Conservation (phyloP, 2,329 filamentous ascomycete species). For the Ceratocystis alfenasii region DNA sequence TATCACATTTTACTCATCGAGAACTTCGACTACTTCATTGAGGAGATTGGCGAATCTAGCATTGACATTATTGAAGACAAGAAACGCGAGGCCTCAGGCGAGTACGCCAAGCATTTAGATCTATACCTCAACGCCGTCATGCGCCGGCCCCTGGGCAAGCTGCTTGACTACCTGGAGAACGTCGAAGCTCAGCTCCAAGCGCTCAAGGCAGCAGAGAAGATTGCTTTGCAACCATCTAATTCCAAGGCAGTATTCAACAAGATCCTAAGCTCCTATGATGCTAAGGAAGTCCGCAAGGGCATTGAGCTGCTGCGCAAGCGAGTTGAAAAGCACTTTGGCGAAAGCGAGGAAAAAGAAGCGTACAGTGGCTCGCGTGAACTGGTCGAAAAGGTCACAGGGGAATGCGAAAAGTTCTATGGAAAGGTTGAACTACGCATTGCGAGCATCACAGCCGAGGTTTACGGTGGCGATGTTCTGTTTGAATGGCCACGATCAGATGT, state of each 20-base stretch:
- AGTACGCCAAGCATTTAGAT: conserved; percentile 76
- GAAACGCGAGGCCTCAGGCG: conserved; percentile 63
- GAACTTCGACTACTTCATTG: conserved; percentile 96
- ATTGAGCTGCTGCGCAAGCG: conserved; percentile 79
- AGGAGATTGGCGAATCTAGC: conserved; percentile 64
- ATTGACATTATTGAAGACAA: conserved; percentile 72
- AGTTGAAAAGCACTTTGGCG: conserved; percentile 94
- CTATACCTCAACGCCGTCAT: conserved; percentile 83
- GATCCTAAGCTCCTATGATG: conserved; percentile 65
- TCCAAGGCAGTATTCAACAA: conserved; percentile 77
- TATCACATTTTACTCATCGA: conserved; percentile 96
- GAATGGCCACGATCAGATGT: conserved; percentile 56
- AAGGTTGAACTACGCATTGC: conserved; percentile 50
- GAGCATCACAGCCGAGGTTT: conserved; percentile 49
- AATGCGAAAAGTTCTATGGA: conserved; percentile 52
- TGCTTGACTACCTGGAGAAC: conserved; percentile 84
- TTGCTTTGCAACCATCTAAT: conserved; percentile 73
- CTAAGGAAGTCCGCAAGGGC: conserved; percentile 77
- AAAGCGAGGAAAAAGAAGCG: conserved; percentile 75
- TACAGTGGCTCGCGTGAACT: conserved; percentile 49
- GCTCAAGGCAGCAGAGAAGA: conserved; percentile 47
- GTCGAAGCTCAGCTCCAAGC: conserved; percentile 59
- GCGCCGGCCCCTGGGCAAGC: conserved; percentile 74
- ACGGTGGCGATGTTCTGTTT: conserved; percentile 51
- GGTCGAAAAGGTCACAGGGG: conserved; percentile 45